Evolutionary conservation across 2,329 filamentous ascomycete species (phyloP), one percentile per base, ranked within the genome.

Genomic region (Monosporascus sp.): DNA sequence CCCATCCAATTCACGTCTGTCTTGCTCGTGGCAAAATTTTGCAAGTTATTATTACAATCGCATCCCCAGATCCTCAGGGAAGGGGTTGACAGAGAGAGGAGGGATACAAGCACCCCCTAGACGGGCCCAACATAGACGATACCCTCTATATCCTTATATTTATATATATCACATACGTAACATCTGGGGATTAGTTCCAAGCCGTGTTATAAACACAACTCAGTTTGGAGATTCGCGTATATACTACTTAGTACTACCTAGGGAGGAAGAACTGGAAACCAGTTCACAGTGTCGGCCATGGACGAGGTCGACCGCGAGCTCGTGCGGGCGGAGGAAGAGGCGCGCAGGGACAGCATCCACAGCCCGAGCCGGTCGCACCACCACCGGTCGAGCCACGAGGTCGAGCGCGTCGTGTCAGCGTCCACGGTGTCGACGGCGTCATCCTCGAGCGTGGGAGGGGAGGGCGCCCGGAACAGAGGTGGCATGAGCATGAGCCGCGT

Each of bases 231-330:
- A 31, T 31, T 31, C 9, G 5, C 27, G 5, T 9, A 14, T 31
- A 31, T 31, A 31, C 27, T 31, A 31, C 27, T 31, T 31, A 31
- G 1, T 11, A 31, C 27, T 31, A 31, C 9, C 27, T 11, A 31
- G 9, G 9, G 27, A 31, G 11, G 27, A 31, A 31, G 27, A 31
- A 31, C 27, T 8, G 27, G 9, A 31, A 31, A 31, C 27, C 27
- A 31, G 27, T 31, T 31, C 27, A 8, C 27, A 11, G 9, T 31
- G 27, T 11, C 27, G 11, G 27, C 8, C 27, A 75, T 80, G 71
- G 74, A 84, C 66, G 71, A 74, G 56, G 71, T 82, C 61, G 83
- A 86, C 66, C 73, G 73, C 55, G 76, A 80, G 57, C 68, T 86
- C 62, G 67, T 73, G 57, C 72, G 69, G 36, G 79, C 80, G 43